Evolutionary conservation across 2,329 filamentous ascomycete genomes (phyloP).

Genomic region (Elsinoe arachidis): DNA sequence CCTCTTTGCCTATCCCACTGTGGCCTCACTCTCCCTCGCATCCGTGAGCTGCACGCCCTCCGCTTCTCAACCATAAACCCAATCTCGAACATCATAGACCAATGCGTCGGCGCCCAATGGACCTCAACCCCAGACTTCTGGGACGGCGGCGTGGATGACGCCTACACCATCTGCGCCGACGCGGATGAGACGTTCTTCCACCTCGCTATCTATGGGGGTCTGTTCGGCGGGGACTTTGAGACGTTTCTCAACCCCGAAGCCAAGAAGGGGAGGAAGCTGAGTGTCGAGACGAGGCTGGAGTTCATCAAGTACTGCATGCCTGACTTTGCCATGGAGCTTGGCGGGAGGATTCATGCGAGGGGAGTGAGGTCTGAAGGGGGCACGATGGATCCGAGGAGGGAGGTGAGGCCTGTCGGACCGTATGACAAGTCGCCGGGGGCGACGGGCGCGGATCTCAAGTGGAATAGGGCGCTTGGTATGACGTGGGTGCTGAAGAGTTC

Average conservation of each 20-base stretch:
- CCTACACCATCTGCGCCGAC: conserved; percentile 23
- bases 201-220: conserved; percentile 27
- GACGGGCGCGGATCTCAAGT: background rate
- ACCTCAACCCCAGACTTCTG: conserved; percentile 21
- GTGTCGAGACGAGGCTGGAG: conserved; percentile 23
- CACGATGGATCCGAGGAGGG: conserved; percentile 15
- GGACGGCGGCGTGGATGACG: conserved; percentile 26
- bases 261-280: conserved; percentile 10
- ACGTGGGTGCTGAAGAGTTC: conserved; percentile 20
- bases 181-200: conserved; percentile 23
- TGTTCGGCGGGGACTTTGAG: conserved; percentile 24
- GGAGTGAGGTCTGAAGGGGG: background rate
- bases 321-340: conserved; percentile 16
- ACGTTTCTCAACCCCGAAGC: conserved; percentile 17
- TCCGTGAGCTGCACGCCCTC: conserved; percentile 24
- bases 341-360: background rate
- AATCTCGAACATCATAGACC: conserved; percentile 27
- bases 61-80: conserved; percentile 28
- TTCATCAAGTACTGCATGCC: conserved; percentile 27
- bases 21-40: conserved; percentile 26
- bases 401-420: conserved; percentile 18
- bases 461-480: conserved; percentile 14
- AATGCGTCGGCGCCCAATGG: conserved; percentile 25
- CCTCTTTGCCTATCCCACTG: conserved; percentile 24
- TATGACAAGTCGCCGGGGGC: conserved; percentile 14